These are phyloP conservation scores for Colletotrichum nymphaeae DNA, from an alignment of 2,329 filamentous ascomycete genomes.

Conservation along the genomic window DNA sequence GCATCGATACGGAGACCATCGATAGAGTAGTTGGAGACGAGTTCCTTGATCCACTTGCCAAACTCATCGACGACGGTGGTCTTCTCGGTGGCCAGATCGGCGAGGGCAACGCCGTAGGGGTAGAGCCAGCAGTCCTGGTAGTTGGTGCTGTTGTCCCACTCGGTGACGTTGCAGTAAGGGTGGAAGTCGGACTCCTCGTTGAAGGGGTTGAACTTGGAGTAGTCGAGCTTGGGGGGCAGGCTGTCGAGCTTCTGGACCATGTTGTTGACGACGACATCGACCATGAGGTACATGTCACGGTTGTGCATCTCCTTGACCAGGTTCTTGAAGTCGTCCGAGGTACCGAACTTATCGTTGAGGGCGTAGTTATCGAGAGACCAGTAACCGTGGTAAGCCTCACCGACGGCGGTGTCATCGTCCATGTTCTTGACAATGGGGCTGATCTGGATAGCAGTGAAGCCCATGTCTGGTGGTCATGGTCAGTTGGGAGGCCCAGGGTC, in stretches of 20 bases:
- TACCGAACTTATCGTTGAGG: conserved; percentile 62
- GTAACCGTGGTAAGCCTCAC: conserved; percentile 52
- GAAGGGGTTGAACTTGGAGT: conserved; percentile 45
- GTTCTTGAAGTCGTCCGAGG: conserved; percentile 57
- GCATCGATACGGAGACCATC: conserved; percentile 72
- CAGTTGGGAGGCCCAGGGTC: not conserved
- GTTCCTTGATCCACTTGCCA: conserved; percentile 66
- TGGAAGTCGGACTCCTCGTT: conserved; percentile 71
- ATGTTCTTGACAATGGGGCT: conserved; percentile 64
- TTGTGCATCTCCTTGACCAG: conserved; percentile 60
- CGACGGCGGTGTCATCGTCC: conserved; percentile 31
- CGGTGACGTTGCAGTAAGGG: conserved; percentile 67
- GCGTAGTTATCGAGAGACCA: conserved; percentile 52
- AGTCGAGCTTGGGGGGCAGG: conserved; percentile 59
- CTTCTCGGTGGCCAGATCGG: conserved; percentile 70
- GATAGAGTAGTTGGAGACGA: conserved; percentile 71
- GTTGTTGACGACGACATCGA: conserved; percentile 66
- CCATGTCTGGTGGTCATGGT: conserved; percentile 26
- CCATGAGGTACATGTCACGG: conserved; percentile 67
- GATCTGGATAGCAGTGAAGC: conserved; percentile 62
- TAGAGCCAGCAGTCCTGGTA: conserved; percentile 70
- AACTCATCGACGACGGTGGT: conserved; percentile 60
- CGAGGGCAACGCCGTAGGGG: conserved; percentile 65
- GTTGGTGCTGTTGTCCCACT: conserved; percentile 59
- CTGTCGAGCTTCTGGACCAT: conserved; percentile 47